Conservation (phyloP, 768 basidiomycete genomes). For the Podaxis mareebaensis region DNA sequence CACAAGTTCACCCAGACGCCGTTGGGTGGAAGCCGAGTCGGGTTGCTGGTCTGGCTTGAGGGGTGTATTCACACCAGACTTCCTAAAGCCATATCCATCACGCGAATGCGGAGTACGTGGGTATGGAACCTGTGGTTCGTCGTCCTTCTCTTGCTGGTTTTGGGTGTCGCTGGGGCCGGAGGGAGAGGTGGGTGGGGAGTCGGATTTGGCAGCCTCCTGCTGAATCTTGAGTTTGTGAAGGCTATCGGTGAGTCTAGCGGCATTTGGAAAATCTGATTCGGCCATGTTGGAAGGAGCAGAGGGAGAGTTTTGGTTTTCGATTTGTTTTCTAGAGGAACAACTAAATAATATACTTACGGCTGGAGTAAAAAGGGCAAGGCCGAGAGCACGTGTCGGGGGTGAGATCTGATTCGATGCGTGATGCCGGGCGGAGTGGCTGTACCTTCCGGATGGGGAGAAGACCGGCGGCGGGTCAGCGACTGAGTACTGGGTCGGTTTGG, state of each 20-base stretch:
- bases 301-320: neutral
- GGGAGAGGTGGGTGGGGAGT: constrained; percentile 14
- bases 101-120: constrained; percentile 41
- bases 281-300: constrained; percentile 1
- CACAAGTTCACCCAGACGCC: constrained; percentile 31
- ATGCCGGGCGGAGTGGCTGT: constrained; percentile 12
- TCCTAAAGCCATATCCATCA: constrained; percentile 84
- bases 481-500: constrained; percentile 41
- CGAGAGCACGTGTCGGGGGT: constrained; percentile 9
- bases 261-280: constrained; percentile 6
- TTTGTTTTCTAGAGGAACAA: neutral
- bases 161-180: constrained; percentile 4
- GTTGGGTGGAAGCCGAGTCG: constrained; percentile 28
- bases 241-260: constrained; percentile 41
- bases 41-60: constrained; percentile 40
- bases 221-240: constrained; percentile 48
- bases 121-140: neutral
- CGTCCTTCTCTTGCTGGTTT: constrained; percentile 13
- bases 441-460: constrained; percentile 4
- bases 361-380: neutral
- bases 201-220: constrained; percentile 19
- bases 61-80: constrained; percentile 71
- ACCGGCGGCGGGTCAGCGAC: constrained; percentile 11
- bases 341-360: neutral
- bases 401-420: neutral